A percentile compares a stretch with the other conserved stretches of the same genome.
phyloP scores from a whole-genome alignment of 306 rosid species.

The Dalbergia oliveri region DNA sequence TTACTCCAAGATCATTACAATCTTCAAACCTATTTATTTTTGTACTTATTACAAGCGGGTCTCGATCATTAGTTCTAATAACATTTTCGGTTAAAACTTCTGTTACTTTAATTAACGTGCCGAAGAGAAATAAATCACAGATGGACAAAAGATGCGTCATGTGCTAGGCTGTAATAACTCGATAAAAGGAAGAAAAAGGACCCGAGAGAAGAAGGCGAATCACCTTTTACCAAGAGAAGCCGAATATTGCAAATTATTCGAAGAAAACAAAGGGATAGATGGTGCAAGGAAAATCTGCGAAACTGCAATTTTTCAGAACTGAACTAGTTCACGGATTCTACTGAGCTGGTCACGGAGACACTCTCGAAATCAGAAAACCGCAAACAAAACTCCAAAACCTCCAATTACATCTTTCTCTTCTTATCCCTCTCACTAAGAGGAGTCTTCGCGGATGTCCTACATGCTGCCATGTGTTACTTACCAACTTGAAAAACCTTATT shows the following conservation, averaged over 20 bases:
- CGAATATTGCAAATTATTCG: constrained; percentile 10
- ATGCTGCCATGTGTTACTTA: constrained; percentile 30
- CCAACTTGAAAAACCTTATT: constrained; percentile 3
- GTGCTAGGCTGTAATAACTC: background rate
- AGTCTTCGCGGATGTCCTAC: constrained; percentile 33
- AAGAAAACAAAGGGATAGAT: constrained; percentile 19
- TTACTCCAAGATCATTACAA: no score
- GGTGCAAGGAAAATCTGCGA: constrained; percentile 46
- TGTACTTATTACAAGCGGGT: no score
- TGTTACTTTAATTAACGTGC: background rate
- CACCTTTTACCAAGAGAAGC: constrained; percentile 15
- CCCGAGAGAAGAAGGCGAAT: background rate
- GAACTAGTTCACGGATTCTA: constrained; percentile 71
- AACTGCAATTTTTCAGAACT: constrained; percentile 50
- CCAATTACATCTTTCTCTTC: constrained; percentile 33
- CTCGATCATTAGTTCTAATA: no score
- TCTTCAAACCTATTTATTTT: no score
- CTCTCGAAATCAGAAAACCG: constrained; percentile 60
- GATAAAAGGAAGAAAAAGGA: background rate
- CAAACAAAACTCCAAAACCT: constrained; percentile 60
- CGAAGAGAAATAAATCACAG: background rate
- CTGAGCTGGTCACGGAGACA: constrained; percentile 77
- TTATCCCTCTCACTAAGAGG: no score
- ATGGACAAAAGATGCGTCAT: background rate
- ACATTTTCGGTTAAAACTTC: background rate